Evolutionary conservation across 192 early-diverging fungal genomes (phyloP).

Genomic region (Funneliformis geosporum): DNA sequence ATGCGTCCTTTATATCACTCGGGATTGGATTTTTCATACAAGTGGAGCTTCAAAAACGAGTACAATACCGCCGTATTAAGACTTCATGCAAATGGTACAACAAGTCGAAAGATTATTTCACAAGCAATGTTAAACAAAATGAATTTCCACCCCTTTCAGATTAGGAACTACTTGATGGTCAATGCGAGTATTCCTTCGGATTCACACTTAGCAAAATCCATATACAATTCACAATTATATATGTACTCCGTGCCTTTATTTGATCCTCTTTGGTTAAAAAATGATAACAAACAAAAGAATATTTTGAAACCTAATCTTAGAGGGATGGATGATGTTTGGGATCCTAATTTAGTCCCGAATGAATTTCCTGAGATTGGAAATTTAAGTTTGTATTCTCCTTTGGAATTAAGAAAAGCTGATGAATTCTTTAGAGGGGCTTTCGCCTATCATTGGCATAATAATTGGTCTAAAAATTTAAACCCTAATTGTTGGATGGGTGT

Average conservation of each 20-base stretch:
- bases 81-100: conserved; percentile 33
- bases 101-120: conserved; percentile 37
- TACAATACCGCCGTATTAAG: conserved; percentile 42
- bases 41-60: conserved; percentile 39
- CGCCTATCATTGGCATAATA: conserved; percentile 45
- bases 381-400: neutral
- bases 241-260: conserved; percentile 39
- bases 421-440: conserved; percentile 40
- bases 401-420: conserved; percentile 33
- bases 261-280: conserved; percentile 44
- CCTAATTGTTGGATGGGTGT: conserved; percentile 43
- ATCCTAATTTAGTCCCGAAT: neutral
- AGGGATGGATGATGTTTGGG: neutral
- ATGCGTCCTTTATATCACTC: conserved; percentile 42
- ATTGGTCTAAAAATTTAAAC: conserved; percentile 29
- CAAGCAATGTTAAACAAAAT: conserved; percentile 33
- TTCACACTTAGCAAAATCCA: conserved; percentile 18
- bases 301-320: neutral
- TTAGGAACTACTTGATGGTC: conserved; percentile 24
- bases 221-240: conserved; percentile 36
- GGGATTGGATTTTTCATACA: conserved; percentile 40
- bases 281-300: conserved; percentile 26
- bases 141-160: neutral
- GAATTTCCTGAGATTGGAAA: neutral
- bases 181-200: conserved; percentile 26